These are phyloP conservation scores for Hymenoscyphus salicellus DNA, from an alignment of 2,329 filamentous ascomycete species.

Conservation along the genomic window DNA sequence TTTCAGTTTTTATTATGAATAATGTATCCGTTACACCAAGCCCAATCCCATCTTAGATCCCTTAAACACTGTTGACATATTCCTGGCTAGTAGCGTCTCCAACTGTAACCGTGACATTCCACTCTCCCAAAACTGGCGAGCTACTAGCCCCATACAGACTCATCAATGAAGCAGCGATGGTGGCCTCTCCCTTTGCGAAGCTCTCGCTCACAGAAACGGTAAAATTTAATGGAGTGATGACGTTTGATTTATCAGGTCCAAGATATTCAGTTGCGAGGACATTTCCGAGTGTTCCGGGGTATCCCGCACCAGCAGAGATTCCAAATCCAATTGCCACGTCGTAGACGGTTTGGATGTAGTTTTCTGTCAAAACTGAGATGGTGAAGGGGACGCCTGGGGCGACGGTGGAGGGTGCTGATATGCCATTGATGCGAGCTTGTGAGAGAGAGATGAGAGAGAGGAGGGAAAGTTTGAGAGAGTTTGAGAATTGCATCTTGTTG, in stretches of 20 bases:
- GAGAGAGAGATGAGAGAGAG: constrained; percentile 6
- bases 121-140: constrained; percentile 5
- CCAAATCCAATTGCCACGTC: constrained; percentile 17
- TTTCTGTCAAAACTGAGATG: constrained; percentile 10
- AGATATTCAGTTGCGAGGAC: constrained; percentile 10
- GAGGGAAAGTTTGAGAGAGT: constrained; percentile 1
- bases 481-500: neutral
- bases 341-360: constrained; percentile 18
- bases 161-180: constrained; percentile 9
- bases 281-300: constrained; percentile 7
- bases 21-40: no score
- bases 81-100: neutral
- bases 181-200: neutral
- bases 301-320: constrained; percentile 7
- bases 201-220: neutral
- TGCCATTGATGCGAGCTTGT: constrained; percentile 15
- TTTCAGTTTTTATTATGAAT: no score
- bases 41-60: neutral
- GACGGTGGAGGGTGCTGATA: constrained; percentile 11
- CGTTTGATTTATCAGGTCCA: neutral
- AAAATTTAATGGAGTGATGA: neutral
- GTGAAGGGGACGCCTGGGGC: constrained; percentile 11
- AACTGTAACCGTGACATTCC: constrained; percentile 12
- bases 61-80: neutral
- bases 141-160: constrained; percentile 16